Conservation (phyloP, 2,329 filamentous ascomycete species). For the Alternaria viburni region DNA sequence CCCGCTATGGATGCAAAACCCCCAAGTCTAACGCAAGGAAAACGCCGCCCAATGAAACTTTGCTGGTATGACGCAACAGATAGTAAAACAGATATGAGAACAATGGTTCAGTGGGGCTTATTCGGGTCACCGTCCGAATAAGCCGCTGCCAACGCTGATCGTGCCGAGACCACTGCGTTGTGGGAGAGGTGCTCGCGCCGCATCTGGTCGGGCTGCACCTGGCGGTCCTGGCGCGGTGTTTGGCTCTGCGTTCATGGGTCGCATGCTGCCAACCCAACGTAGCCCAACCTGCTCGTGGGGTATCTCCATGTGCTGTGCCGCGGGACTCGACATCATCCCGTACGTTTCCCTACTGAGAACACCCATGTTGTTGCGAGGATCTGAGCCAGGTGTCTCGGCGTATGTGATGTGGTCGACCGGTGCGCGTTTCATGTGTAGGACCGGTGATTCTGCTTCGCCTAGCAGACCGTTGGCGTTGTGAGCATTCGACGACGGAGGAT, state of each 20-base stretch:
- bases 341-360: constrained; percentile 37
- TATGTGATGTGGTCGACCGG: constrained; percentile 36
- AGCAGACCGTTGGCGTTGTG: constrained; percentile 34
- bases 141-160: constrained; percentile 40
- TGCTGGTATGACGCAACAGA: background rate
- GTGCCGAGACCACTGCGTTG: constrained; percentile 40
- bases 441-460: constrained; percentile 45
- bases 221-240: constrained; percentile 21
- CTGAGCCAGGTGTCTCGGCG: constrained; percentile 34
- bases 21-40: background rate
- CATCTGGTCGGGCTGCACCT: constrained; percentile 32
- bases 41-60: constrained; percentile 2
- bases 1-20: constrained; percentile 3
- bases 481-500: constrained; percentile 45
- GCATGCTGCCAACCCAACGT: constrained; percentile 32
- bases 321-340: constrained; percentile 39
- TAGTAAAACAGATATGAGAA: constrained; percentile 11
- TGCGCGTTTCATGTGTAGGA: constrained; percentile 47
- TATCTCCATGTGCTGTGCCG: constrained; percentile 30
- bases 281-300: constrained; percentile 33
- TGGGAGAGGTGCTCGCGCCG: constrained; percentile 28
- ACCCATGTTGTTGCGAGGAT: constrained; percentile 33
- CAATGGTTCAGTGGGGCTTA: background rate
- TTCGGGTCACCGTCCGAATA: constrained; percentile 39
- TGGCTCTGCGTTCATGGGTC: constrained; percentile 24